Evolutionary conservation across 2,329 filamentous ascomycete genomes (phyloP), one percentile per base, ranked within the genome.

Genomic region (Colletotrichum falcatum): DNA sequence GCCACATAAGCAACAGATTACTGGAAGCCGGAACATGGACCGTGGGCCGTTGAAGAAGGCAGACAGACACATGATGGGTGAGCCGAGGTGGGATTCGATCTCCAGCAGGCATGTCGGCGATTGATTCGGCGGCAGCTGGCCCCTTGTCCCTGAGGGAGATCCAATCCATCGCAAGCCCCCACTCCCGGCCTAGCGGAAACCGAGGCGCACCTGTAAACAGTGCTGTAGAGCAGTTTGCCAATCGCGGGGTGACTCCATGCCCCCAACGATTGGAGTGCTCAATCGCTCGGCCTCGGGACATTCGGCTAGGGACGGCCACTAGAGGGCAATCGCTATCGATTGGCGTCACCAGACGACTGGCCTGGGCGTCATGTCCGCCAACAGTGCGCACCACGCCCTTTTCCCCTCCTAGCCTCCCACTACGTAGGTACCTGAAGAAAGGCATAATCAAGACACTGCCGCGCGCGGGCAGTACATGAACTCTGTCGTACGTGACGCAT

Each of bases 221-320:
- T 35, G 64, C 30, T 67, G 51, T 12, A 55, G 51, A 61, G 49
- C 33, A 20, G 26, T n/a, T n/a, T 42, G 37, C 44, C 37, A 68
- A 68, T 68, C 65, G 68, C 65, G 68, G 68, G 68, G 68, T 68
- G 67, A 54, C 53, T 63, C 64, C 30, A 63, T 58, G 33, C 16
- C 30, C 49, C 63, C 33, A 44, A 53, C 54, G 30, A 61, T 63
- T 54, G 58, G 30, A 28, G 46, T 53, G 20, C 23, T 37, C 42
- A 44, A 66, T 66, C 39, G 39, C 54, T 69, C 61, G 60, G 66
- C 70, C 61, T 72, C 70, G 62, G 70, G 58, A 65, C 53, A 51
- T 55, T 66, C 70, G 70, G 70, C 55, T 72, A 66, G 66, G 35
- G 53, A 59, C 70, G 70, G 70, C 66, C 66, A 56, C 66, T 64